Evolutionary conservation across 148 eudicot species (phyloP), one percentile per base, ranked within the genome.

Genomic region (Hydrangea macrophylla): DNA sequence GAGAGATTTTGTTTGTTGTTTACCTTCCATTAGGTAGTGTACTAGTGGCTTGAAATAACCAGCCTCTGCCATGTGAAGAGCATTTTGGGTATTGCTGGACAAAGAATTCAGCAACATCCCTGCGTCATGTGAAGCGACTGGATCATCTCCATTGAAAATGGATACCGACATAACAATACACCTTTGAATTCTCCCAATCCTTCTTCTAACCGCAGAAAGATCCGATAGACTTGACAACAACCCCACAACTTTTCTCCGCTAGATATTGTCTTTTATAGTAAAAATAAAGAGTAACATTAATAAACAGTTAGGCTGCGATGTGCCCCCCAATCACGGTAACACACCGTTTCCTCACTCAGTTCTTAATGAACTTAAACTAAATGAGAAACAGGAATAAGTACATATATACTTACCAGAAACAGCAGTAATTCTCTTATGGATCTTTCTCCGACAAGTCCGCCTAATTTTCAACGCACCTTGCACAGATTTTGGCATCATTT

Each of bases 61-160:
- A 39, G 98, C 87, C 81, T 94, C 97, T 17, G 98, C 96, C 95
- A 94, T 94, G 62, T 86, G 90, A 76, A 94, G 97, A 71, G 90
- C 98, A 84, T 90, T 87, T 58, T 94, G 98, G 42, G 96, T 80
- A 70, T 86, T 90, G 68, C 75, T 68, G 22, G 97, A 86, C 68
- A 94, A 81, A 63, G 80, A 70, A 78, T 39, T 71, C 39, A 94
- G 68, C 73, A 94, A 60, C 69, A 68, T 84, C 33, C 66, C 83
- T 7, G 98, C 97, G 85, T 84, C 86, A 73, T 62, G 50, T 0
- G 92, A 78, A 70, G 92, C 87, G 20, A 72, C 64, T 56, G 77
- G 75, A 80, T 90, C 92, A 35, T 82, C 87, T 4, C 96, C 96
- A 60, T 88, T 90, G 9, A 80, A 53, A 31, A 88, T 86, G 50